These are phyloP conservation scores for Phyllosticta paracitricarpa DNA, from an alignment of 2,329 filamentous ascomycete species.

Conservation along the genomic window DNA sequence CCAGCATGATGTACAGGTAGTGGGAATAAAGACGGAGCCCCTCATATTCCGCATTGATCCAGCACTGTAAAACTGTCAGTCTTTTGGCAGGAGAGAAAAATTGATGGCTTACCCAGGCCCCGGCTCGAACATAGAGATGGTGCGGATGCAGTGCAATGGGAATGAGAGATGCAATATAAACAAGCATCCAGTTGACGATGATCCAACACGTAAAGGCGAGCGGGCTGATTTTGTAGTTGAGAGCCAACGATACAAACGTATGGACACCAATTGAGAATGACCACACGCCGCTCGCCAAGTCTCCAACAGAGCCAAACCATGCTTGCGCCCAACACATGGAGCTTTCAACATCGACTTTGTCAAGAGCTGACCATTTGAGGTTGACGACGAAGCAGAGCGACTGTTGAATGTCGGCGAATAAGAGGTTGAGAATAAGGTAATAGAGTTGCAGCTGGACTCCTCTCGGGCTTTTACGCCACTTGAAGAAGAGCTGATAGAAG, in stretches of 20 bases:
- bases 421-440: constrained; percentile 58
- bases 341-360: constrained; percentile 46
- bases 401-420: constrained; percentile 59
- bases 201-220: constrained; percentile 42
- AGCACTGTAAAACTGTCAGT: constrained; percentile 38
- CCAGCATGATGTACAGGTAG: constrained; percentile 55
- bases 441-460: constrained; percentile 53
- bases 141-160: constrained; percentile 36
- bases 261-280: constrained; percentile 57
- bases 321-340: constrained; percentile 54
- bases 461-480: constrained; percentile 26
- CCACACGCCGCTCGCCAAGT: constrained; percentile 57
- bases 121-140: constrained; percentile 52
- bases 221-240: constrained; percentile 43
- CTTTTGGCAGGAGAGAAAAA: background rate
- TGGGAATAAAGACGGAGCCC: constrained; percentile 50
- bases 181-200: constrained; percentile 46
- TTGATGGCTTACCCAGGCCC: constrained; percentile 42
- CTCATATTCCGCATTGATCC: constrained; percentile 49
- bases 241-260: constrained; percentile 54
- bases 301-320: constrained; percentile 58
- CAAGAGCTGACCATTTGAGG: constrained; percentile 45
- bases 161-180: constrained; percentile 47
- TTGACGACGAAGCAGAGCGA: constrained; percentile 55
- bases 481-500: constrained; percentile 35